Base-by-base conservation (phyloP, 1,139 yeast species). In the Taphrina communis region DNA sequence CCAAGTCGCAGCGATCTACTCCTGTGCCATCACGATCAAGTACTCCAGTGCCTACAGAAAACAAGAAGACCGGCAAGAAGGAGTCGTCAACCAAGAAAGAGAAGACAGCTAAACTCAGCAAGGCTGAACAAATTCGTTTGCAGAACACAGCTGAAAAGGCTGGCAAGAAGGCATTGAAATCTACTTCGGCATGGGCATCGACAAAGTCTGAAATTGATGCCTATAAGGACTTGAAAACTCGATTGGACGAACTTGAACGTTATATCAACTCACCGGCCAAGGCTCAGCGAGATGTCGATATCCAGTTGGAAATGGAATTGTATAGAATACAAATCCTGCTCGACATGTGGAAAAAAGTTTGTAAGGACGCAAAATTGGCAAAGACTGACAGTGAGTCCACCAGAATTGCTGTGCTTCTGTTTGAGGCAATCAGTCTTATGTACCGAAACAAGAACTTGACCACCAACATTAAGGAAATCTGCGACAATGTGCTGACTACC, bases 141-240 rank as follows among this genome's bases (percentile, higher is more conserved):
- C 65, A 68, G 25, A 68, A 65, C 46, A 68, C 68, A 14, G 70
- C 70, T 31, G 60, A 48, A 35, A 68, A 68, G 53, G 63, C 69
- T 11, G 70, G 66, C 17, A 68, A 68, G 55, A 61, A 65, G 39
- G 70, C 66, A 12, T 57, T 58, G 44, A 68, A 63, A 38, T 65
- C 67, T 19, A 66, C 65, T 11, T 42, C 65, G 5, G 65, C 66
- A 11, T 68, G 70, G 70, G 65, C 57, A 6, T 60, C 67, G 17
- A 65, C 65, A 38, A 63, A 59, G 57, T 39, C 59, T 14, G 70
- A 68, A n/a, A 50, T 68, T 31, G 68, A 59, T 44, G 57, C 69
- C 42, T 55, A 65, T 44, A 68, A 68, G 44, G 68, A 65, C 14
- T 35, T 68, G 17, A 53, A 59, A 14, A 56, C 52, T 25, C 69